These are phyloP conservation scores for Jaapia argillacea DNA, from an alignment of 768 basidiomycete genomes.

Conservation along the genomic window DNA sequence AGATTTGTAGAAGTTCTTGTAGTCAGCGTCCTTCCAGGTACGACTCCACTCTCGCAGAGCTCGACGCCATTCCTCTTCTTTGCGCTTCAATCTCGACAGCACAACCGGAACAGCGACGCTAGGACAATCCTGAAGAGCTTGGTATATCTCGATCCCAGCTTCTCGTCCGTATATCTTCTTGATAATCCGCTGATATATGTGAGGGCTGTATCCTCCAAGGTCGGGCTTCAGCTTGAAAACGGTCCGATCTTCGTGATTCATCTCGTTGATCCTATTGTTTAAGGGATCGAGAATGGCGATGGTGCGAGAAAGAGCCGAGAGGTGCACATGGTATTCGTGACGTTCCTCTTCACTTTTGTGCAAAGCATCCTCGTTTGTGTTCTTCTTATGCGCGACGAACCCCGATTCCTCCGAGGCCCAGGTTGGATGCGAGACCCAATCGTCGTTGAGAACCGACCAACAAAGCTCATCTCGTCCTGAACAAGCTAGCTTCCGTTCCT, in stretches of 20 bases:
- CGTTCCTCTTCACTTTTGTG: conserved; percentile 98
- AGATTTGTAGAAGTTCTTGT: conserved; percentile 96
- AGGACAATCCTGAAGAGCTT: conserved; percentile 87
- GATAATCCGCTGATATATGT: conserved; percentile 85
- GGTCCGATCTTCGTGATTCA: conserved; percentile 80
- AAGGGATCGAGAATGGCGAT: conserved; percentile 89
- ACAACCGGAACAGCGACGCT: conserved; percentile 88
- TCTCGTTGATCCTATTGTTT: conserved; percentile 72
- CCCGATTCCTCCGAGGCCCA: conserved; percentile 97
- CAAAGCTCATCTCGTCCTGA: conserved; percentile 92
- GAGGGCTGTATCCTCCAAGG: conserved; percentile 81
- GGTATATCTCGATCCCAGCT: conserved; percentile 62
- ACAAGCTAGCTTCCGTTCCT: conserved; percentile 88
- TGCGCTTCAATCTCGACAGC: conserved; percentile 77
- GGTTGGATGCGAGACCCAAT: conserved; percentile 97
- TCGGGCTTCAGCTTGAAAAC: conserved; percentile 76
- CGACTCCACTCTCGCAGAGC: conserved; percentile 92
- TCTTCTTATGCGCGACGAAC: conserved; percentile 94
- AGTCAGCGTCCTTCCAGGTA: conserved; percentile 94
- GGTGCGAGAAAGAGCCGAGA: conserved; percentile 84
- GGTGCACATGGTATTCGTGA: conserved; percentile 93
- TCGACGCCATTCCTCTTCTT: conserved; percentile 96
- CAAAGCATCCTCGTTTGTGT: conserved; percentile 88
- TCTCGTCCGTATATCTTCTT: conserved; percentile 91
- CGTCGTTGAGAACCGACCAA: conserved; percentile 92